Percentiles rank a stretch among this genome's conserved stretches.
phyloP scores from a whole-genome alignment of 2,329 filamentous ascomycete genomes.

The Scedosporium aurantiacum region DNA sequence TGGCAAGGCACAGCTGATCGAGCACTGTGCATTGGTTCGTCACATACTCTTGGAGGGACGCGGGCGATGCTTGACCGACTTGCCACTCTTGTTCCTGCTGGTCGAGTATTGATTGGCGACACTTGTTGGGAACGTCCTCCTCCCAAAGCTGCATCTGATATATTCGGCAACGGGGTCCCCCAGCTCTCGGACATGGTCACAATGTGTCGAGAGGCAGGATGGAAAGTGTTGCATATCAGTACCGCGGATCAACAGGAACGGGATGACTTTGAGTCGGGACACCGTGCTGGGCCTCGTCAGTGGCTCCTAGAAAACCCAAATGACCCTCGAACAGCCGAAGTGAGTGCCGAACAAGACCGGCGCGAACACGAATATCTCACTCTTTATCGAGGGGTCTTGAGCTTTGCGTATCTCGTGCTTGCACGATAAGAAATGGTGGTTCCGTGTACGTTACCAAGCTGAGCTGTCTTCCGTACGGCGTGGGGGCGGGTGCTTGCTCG shows the following conservation, averaged over 20 bases:
- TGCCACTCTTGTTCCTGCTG: slow-evolving; percentile 7
- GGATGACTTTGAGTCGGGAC: slow-evolving; percentile 11
- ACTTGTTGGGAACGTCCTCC: slow-evolving; percentile 10
- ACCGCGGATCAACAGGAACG: slow-evolving; percentile 10
- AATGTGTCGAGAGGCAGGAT: slow-evolving; percentile 9
- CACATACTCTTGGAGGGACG: slow-evolving; percentile 10
- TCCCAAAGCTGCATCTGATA: neutral
- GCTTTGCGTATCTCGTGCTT: slow-evolving; percentile 9
- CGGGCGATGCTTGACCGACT: slow-evolving; percentile 8
- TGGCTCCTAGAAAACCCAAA: slow-evolving; percentile 8
- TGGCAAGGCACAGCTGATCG: slow-evolving; percentile 3
- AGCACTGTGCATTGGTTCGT: slow-evolving; percentile 12
- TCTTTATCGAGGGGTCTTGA: slow-evolving; percentile 6
- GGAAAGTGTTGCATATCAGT: slow-evolving; percentile 9
- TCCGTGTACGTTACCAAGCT: too few relatives aligned
- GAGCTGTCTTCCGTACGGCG: too few relatives aligned
- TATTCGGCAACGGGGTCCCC: slow-evolving; percentile 7
- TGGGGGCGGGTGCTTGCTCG: too few relatives aligned
- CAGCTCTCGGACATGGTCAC: slow-evolving; percentile 3
- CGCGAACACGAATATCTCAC: slow-evolving; percentile 7
- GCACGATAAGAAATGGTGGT: slow-evolving; percentile 1
- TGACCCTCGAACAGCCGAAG: neutral
- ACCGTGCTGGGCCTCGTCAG: slow-evolving; percentile 7
- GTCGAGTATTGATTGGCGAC: slow-evolving; percentile 10
- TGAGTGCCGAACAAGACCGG: slow-evolving; percentile 2